These are phyloP conservation scores for Linnemannia schmuckeri DNA, from an alignment of 192 early-diverging fungal genomes.

Conservation along the genomic window DNA sequence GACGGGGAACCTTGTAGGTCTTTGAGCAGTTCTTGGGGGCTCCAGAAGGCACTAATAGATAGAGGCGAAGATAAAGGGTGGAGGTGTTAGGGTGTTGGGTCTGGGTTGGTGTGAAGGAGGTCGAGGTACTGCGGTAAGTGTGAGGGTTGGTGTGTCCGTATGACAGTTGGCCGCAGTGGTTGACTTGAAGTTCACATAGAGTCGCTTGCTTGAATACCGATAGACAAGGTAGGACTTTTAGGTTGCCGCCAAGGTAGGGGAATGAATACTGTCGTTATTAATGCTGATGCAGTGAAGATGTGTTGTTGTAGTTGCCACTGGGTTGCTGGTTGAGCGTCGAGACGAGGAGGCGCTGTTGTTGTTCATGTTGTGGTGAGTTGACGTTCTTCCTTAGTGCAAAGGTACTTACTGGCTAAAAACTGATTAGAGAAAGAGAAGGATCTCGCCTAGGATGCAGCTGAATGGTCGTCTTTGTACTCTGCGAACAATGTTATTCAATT, in stretches of 20 bases:
- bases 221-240: not conserved
- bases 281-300: too few relatives aligned
- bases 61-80: not conserved
- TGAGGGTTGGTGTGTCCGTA: not conserved
- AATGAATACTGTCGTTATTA: too few relatives aligned
- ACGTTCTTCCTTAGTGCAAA: not conserved
- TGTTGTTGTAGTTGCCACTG: too few relatives aligned
- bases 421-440: conserved; percentile 56
- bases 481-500: not conserved
- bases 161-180: not conserved
- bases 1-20: conserved; percentile 96
- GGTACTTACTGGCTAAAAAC: conserved; percentile 48
- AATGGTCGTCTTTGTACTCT: not conserved
- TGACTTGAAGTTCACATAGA: not conserved
- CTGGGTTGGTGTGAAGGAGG: not conserved
- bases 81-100: conserved; percentile 17
- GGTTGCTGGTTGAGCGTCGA: too few relatives aligned
- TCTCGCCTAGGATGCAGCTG: conserved; percentile 24
- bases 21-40: conserved; percentile 73
- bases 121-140: not conserved
- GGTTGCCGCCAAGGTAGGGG: not conserved
- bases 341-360: too few relatives aligned
- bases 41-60: conserved; percentile 52
- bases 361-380: too few relatives aligned
- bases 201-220: not conserved